Evolutionary conservation across 768 basidiomycete species (phyloP).

Genomic region (Tulasnella sp.): DNA sequence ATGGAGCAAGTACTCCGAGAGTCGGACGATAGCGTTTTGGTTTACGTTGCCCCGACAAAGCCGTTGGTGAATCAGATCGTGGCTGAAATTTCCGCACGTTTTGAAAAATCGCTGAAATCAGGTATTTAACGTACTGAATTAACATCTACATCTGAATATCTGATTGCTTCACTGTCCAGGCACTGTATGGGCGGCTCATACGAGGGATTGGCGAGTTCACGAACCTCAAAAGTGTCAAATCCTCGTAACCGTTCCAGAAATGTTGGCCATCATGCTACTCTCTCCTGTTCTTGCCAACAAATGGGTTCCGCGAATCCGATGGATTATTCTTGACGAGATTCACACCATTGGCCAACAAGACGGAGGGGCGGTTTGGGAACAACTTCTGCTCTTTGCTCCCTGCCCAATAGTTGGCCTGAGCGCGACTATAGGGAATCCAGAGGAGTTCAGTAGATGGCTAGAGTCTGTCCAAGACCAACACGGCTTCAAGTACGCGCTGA

Average conservation of each 20-base stretch:
- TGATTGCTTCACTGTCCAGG: slow-evolving; percentile 25
- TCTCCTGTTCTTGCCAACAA: slow-evolving; percentile 48
- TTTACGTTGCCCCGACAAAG: slow-evolving; percentile 68
- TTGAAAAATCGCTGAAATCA: slow-evolving; percentile 41
- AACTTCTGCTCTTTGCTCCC: slow-evolving; percentile 56
- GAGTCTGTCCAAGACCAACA: slow-evolving; percentile 46
- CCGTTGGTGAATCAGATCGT: slow-evolving; percentile 49
- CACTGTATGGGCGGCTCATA: slow-evolving; percentile 54
- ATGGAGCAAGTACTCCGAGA: slow-evolving; percentile 56
- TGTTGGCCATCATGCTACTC: slow-evolving; percentile 55
- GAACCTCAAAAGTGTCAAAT: slow-evolving; percentile 60
- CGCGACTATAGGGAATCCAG: slow-evolving; percentile 56
- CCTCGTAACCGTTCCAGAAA: slow-evolving; percentile 61
- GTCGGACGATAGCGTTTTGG: slow-evolving; percentile 54
- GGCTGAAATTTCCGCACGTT: slow-evolving; percentile 62
- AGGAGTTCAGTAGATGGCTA: slow-evolving; percentile 56
- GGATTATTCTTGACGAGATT: slow-evolving; percentile 54
- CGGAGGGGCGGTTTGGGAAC: slow-evolving; percentile 62
- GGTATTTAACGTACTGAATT: slow-evolving; percentile 26
- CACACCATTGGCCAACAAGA: slow-evolving; percentile 62
- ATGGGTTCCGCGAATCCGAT: slow-evolving; percentile 54
- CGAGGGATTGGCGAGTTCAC: slow-evolving; percentile 50
- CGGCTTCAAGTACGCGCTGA: slow-evolving; percentile 45
- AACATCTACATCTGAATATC: neutral
- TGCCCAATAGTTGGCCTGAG: slow-evolving; percentile 66